Percentiles rank a stretch among this genome's conserved stretches.
Evolutionary conservation across 2,329 filamentous ascomycete species (phyloP).

Genomic region (Kalaharituber pfeilii): DNA sequence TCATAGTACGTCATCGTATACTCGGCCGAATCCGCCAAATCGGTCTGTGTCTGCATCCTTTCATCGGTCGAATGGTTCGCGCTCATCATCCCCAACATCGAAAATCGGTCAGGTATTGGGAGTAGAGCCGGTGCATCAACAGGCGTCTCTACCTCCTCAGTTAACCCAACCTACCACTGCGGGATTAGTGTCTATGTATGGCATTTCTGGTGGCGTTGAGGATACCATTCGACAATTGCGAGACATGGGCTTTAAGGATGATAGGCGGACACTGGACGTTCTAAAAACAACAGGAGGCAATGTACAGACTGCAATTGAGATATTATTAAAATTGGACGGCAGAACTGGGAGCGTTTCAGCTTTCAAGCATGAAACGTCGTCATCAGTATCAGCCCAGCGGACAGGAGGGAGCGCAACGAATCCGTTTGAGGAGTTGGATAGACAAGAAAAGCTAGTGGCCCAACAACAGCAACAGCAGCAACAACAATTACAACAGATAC

Average conservation of each 20-base stretch:
- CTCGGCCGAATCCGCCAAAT: not conserved
- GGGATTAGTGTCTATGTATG: not conserved
- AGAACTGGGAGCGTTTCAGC: slow-evolving; percentile 45
- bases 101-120: slow-evolving; percentile 18
- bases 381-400: slow-evolving; percentile 3
- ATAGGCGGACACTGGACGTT: slow-evolving; percentile 61
- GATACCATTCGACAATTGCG: slow-evolving; percentile 58
- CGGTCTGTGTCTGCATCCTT: not conserved
- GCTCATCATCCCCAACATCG: not conserved
- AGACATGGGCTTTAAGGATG: slow-evolving; percentile 85
- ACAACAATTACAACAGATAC: slow-evolving; percentile 6
- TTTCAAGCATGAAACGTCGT: not conserved
- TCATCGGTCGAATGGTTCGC: not conserved
- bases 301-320: slow-evolving; percentile 69
- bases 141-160: not conserved
- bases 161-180: not conserved
- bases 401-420: slow-evolving; percentile 17
- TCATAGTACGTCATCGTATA: not conserved
- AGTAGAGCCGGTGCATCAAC: not conserved
- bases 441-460: slow-evolving; percentile 27
- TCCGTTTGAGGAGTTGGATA: slow-evolving; percentile 26
- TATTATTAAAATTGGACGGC: no score
- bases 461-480: slow-evolving; percentile 24
- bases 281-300: slow-evolving; percentile 72
- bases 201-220: slow-evolving; percentile 41